Conservation (phyloP, 345 rosid genomes). For the Punica granatum region DNA sequence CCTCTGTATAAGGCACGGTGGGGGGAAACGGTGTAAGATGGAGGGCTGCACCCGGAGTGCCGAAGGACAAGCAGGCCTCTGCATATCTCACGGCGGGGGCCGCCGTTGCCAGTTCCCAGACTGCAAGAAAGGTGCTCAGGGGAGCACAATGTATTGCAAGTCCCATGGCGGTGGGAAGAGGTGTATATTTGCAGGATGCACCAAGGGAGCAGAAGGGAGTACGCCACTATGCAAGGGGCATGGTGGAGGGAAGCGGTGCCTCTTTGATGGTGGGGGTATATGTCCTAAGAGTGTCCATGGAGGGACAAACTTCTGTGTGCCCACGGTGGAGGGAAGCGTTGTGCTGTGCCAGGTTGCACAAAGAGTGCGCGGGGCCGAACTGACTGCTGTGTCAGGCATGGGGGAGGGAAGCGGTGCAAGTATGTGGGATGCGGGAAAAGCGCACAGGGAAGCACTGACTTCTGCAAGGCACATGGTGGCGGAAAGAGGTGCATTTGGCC, state of each 20-base stretch:
- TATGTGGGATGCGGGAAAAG: constrained; percentile 70
- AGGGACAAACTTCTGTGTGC: constrained; percentile 90
- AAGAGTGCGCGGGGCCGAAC: constrained; percentile 97
- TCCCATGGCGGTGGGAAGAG: constrained; percentile 98
- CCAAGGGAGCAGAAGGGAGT: constrained; percentile 94
- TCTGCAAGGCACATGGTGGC: constrained; percentile 96
- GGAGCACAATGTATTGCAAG: constrained; percentile 89
- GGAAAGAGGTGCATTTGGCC: constrained; percentile 85
- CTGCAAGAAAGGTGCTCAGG: constrained; percentile 87
- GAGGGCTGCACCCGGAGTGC: constrained; percentile 84
- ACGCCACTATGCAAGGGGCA: constrained; percentile 94
- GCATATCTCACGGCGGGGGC: constrained; percentile 98
- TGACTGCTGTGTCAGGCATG: constrained; percentile 87
- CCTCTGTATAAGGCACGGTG: constrained; percentile 90
- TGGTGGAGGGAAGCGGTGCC: constrained; percentile 95
- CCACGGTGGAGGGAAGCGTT: constrained; percentile 94
- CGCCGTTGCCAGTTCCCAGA: constrained; percentile 59
- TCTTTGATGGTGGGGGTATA: constrained; percentile 86
- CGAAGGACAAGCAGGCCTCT: constrained; percentile 90
- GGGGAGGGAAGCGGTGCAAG: constrained; percentile 88
- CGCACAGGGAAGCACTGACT: constrained; percentile 95
- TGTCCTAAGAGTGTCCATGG: constrained; percentile 97
- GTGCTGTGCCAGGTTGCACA: constrained; percentile 76
- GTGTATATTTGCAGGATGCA: constrained; percentile 85
- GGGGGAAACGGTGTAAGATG: constrained; percentile 85